Conservation (phyloP, 371 early-diverging fungal species). For the Lichtheimia corymbifera region DNA sequence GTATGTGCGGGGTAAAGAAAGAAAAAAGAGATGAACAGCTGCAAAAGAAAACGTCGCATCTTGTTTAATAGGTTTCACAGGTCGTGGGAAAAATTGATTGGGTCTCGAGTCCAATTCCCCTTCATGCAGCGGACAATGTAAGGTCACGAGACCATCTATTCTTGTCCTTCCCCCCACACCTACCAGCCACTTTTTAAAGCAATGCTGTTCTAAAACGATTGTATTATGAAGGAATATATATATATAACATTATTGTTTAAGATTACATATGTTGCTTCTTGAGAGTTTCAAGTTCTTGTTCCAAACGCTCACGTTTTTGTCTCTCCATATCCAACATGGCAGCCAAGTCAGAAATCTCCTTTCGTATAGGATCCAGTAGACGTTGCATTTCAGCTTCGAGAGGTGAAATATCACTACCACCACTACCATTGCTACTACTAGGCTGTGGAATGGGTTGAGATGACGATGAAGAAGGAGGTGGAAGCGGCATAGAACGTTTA, state of each 20-base stretch:
- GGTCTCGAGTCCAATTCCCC: background rate
- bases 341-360: background rate
- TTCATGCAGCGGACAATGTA: too few relatives aligned
- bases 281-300: slow-evolving; percentile 4
- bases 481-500: slow-evolving; percentile 40
- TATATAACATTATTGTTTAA: too few relatives aligned
- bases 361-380: slow-evolving; percentile 2
- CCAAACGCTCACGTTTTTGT: slow-evolving; percentile 6
- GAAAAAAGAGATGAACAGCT: background rate
- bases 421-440: background rate
- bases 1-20: background rate
- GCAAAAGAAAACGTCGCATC: too few relatives aligned
- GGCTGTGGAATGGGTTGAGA: background rate
- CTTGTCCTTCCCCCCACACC: too few relatives aligned
- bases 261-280: too few relatives aligned
- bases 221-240: too few relatives aligned
- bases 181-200: too few relatives aligned
- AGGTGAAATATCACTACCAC: background rate
- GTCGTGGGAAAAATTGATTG: slow-evolving; percentile 9
- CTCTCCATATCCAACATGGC: slow-evolving; percentile 5
- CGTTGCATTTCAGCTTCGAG: background rate
- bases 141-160: too few relatives aligned
- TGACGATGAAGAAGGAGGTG: slow-evolving; percentile 24
- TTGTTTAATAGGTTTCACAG: background rate
- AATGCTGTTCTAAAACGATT: too few relatives aligned